Conservation (phyloP, 2,329 filamentous ascomycete species). For the Phaeosphaeria sp. region DNA sequence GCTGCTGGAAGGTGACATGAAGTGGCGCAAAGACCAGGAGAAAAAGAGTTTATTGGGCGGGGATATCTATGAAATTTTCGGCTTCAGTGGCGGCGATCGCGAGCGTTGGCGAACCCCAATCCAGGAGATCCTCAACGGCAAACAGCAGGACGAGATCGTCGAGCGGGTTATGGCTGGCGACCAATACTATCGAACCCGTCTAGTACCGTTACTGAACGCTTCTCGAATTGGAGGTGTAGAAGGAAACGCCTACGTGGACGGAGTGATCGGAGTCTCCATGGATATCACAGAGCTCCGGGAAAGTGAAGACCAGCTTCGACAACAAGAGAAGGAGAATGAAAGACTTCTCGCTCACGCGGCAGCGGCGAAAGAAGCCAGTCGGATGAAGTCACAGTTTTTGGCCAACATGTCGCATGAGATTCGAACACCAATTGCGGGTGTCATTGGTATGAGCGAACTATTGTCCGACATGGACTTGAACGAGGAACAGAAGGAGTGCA, state of each 20-base stretch:
- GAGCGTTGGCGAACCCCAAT: conserved; percentile 63
- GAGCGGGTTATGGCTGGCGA: conserved; percentile 66
- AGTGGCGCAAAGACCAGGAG: conserved; percentile 46
- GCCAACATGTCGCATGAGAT: conserved; percentile 87
- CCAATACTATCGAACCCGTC: conserved; percentile 74
- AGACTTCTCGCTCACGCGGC: conserved; percentile 75
- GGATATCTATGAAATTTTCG: conserved; percentile 70
- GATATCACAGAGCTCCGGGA: conserved; percentile 76
- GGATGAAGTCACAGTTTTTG: conserved; percentile 80
- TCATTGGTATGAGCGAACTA: conserved; percentile 80
- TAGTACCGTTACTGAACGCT: conserved; percentile 69
- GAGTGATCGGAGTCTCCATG: conserved; percentile 80
- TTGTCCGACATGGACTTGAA: conserved; percentile 71
- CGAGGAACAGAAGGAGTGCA: conserved; percentile 75
- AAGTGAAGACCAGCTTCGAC: conserved; percentile 67
- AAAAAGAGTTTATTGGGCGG: conserved; percentile 57
- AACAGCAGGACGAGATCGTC: conserved; percentile 64
- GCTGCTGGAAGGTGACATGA: conserved; percentile 72
- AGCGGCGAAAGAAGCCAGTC: conserved; percentile 79
- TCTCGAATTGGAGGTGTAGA: conserved; percentile 60
- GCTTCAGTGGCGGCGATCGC: conserved; percentile 34
- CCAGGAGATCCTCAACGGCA: conserved; percentile 69
- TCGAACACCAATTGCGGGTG: conserved; percentile 77
- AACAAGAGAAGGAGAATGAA: conserved; percentile 72
- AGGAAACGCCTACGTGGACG: conserved; percentile 65